Evolutionary conservation across 2,329 filamentous ascomycete genomes (phyloP), one percentile per base, ranked within the genome.

Genomic region (Aspergillus ibericus): DNA sequence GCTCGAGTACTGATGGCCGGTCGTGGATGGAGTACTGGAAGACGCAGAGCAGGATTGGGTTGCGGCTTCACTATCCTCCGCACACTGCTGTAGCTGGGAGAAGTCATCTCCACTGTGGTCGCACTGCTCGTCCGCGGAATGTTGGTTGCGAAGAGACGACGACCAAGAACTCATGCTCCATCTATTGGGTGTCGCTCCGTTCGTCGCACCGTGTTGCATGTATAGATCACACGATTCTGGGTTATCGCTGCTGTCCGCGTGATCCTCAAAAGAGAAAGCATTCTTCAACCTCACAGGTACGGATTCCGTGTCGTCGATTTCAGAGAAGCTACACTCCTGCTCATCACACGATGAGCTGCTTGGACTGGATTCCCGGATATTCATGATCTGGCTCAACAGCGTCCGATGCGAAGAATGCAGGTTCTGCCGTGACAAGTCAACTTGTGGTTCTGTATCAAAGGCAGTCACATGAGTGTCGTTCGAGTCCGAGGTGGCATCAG

Each of bases 371-470:
- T 78, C 76, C 18, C 81, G 78, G 63, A 82, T 77, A 47, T 76
- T 74, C 75, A 79, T 79, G 27, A 82, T 80, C 42, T 82, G 79
- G 53, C 70, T 78, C 18, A 82, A 66, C 6, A 83, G 66, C n/a
- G 78, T 77, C 36, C 74, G 71, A 53, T 78, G 74, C 22, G 72
- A 71, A 8, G 64, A 46, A 55, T 70, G 68, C 18, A 69, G 49
- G 15, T 72, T 68, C 27, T 70, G 66, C 56, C 66, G 70, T 56
- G 66, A 82, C 76, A 75, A 63, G n/a, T 86, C 83, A 1, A 82
- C 84, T 69, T 92, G 89, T 20, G 86, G 82, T 65, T 92, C 89
- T n/a, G 81, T 82, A 64, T 92, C 90, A 64, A 92, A 90, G 29
- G 74, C 71, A 5, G 79, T 81, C 35, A 73, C 73, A 66, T 90